Conservation (phyloP, 192 early-diverging fungal genomes). For the Diversispora epigaea region DNA sequence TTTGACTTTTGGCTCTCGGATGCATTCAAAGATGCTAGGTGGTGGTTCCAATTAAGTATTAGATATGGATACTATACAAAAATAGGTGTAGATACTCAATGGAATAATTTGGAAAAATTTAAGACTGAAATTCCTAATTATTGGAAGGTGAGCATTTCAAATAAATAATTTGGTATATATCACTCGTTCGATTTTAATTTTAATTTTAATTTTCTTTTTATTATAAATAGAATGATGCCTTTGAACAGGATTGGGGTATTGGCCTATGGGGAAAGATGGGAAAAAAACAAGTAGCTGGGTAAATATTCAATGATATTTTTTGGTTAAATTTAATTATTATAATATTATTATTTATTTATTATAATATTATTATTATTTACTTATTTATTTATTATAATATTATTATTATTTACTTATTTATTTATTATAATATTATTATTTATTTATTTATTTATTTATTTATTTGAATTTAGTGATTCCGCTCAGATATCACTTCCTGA, state of each 20-base stretch:
- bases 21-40: constrained; percentile 12
- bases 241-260: constrained; percentile 11
- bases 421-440: no score
- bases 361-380: no score
- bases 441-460: neutral
- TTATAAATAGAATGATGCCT: neutral
- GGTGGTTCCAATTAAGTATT: constrained; percentile 18
- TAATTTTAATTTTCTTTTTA: neutral
- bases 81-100: constrained; percentile 7
- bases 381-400: no score
- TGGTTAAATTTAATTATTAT: neutral
- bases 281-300: constrained; percentile 9
- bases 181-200: neutral
- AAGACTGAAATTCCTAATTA: neutral
- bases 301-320: neutral
- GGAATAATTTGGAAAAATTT: constrained; percentile 14
- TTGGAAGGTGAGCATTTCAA: constrained; percentile 2
- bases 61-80: constrained; percentile 17
- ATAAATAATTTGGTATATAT: no score
- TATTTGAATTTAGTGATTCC: constrained; percentile 8
- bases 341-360: no score
- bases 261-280: neutral
- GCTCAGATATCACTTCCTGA: constrained; percentile 7
- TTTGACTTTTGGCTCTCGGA: constrained; percentile 24
- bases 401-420: no score